These are phyloP conservation scores for Lycium barbarum DNA, from an alignment of 257 asterid species.

Conservation along the genomic window DNA sequence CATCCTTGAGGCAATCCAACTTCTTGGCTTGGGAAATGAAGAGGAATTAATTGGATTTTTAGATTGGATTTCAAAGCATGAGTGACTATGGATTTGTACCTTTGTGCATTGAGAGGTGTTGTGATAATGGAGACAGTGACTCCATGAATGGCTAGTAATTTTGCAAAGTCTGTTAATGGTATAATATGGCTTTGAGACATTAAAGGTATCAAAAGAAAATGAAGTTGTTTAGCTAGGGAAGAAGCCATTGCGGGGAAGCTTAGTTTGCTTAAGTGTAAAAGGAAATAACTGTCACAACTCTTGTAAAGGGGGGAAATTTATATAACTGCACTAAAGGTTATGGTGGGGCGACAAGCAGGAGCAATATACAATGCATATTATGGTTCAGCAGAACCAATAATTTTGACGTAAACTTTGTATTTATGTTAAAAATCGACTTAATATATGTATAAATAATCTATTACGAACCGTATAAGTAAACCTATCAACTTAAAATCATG, in stretches of 20 bases:
- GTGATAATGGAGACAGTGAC: slow-evolving; percentile 47
- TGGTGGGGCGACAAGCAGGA: no score
- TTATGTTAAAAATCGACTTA: no score
- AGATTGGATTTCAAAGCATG: slow-evolving; percentile 44
- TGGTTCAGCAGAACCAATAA: no score
- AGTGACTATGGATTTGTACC: slow-evolving; percentile 31
- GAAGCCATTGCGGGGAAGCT: slow-evolving; percentile 42
- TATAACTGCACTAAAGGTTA: not conserved
- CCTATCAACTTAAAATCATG: no score
- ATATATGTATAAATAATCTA: no score
- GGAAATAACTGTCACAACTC: not conserved
- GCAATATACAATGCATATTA: no score
- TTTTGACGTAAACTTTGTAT: no score
- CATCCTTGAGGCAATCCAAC: slow-evolving; percentile 55
- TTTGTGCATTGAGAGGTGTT: slow-evolving; percentile 48
- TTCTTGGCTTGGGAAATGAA: slow-evolving; percentile 48
- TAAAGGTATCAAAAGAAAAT: slow-evolving; percentile 57
- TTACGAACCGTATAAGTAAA: no score
- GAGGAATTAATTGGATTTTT: slow-evolving; percentile 35
- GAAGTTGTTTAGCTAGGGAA: slow-evolving; percentile 40
- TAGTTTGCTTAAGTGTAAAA: not conserved
- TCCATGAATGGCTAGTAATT: slow-evolving; percentile 50
- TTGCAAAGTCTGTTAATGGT: slow-evolving; percentile 55
- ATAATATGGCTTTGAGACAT: slow-evolving; percentile 66
- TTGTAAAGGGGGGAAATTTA: not conserved